Evolutionary conservation across 2,329 filamentous ascomycete genomes (phyloP).

Genomic region (Aspergillus ibericus): DNA sequence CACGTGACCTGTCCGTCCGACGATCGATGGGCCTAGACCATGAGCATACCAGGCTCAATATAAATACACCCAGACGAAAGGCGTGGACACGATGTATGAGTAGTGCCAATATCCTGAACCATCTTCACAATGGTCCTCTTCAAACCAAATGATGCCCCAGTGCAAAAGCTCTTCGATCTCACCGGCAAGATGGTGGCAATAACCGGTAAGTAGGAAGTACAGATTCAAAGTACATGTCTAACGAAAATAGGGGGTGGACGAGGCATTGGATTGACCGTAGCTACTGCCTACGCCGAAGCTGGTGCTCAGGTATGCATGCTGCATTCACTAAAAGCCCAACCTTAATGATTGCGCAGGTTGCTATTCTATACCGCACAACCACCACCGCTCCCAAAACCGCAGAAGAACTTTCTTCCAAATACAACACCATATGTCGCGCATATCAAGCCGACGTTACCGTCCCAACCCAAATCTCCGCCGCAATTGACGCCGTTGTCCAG

Average conservation of each 20-base stretch:
- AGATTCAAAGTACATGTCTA: background rate
- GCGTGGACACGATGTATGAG: too few relatives aligned
- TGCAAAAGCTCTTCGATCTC: background rate
- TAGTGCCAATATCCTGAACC: too few relatives aligned
- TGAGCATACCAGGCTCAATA: too few relatives aligned
- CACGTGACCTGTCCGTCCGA: background rate
- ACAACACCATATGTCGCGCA: slow-evolving; percentile 32
- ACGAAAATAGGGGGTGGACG: background rate
- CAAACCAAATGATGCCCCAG: background rate
- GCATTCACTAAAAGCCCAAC: too few relatives aligned
- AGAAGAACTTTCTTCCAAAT: slow-evolving; percentile 22
- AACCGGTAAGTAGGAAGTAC: background rate
- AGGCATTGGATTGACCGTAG: background rate
- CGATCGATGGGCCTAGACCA: too few relatives aligned
- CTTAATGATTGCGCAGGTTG: too few relatives aligned
- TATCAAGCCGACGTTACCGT: slow-evolving; percentile 36
- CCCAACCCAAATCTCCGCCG: slow-evolving; percentile 30
- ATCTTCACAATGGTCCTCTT: background rate
- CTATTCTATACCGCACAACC: background rate
- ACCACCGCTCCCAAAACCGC: background rate
- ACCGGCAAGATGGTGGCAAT: background rate
- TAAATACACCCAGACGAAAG: too few relatives aligned
- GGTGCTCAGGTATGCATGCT: background rate
- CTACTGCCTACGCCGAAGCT: background rate
- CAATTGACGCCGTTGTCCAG: slow-evolving; percentile 33